Evolutionary conservation across 2,329 filamentous ascomycete genomes (phyloP).

Genomic region (Alternaria ventricosa): DNA sequence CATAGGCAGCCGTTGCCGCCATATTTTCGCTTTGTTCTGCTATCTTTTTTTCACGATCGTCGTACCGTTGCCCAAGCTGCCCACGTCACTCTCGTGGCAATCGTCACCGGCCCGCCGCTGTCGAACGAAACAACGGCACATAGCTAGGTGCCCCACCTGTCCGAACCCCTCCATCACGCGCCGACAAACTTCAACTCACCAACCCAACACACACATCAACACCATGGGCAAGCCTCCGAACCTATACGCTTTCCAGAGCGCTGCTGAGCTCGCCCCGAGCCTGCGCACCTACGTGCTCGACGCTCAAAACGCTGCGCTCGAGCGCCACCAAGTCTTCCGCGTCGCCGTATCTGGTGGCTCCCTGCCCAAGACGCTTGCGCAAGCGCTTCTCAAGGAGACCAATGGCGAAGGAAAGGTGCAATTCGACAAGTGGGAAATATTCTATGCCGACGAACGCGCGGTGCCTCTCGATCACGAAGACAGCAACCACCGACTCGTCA

Average conservation of each 20-base stretch:
- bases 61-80: conserved; percentile 2
- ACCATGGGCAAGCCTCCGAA: conserved; percentile 56
- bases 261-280: conserved; percentile 73
- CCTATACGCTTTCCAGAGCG: conserved; percentile 80
- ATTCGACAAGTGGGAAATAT: conserved; percentile 94
- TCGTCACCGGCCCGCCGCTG: conserved; percentile 19
- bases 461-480: conserved; percentile 91
- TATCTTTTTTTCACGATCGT: neutral
- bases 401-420: conserved; percentile 67
- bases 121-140: conserved; percentile 15
- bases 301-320: conserved; percentile 78
- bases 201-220: conserved; percentile 17
- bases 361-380: conserved; percentile 84
- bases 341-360: conserved; percentile 93
- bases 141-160: conserved; percentile 12
- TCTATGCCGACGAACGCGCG: conserved; percentile 96
- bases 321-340: conserved; percentile 85
- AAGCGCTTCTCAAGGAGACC: conserved; percentile 73
- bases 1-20: conserved; percentile 7
- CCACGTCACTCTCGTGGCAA: conserved; percentile 23
- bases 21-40: neutral
- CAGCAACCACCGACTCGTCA: conserved; percentile 91
- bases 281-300: conserved; percentile 84
- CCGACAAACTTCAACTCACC: conserved; percentile 14
- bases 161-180: conserved; percentile 21